These are phyloP conservation scores for Hydnomerulius pinastri DNA, from an alignment of 768 basidiomycete genomes.

Conservation along the genomic window DNA sequence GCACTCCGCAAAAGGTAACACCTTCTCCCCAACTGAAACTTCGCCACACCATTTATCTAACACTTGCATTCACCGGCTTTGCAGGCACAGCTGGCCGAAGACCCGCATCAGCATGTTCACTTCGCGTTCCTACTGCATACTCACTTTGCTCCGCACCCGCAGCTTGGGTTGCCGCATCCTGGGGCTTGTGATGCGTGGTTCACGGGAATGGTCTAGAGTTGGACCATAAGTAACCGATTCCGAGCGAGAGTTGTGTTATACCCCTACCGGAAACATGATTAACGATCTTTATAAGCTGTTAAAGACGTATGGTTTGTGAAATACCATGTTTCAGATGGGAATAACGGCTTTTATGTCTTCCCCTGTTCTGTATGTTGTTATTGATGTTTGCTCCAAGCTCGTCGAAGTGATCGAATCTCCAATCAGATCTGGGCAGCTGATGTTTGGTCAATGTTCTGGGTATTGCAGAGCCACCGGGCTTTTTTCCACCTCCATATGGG, in stretches of 20 bases:
- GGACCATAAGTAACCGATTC: background rate
- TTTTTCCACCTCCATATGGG: too few species aligned
- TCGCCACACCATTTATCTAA: too few species aligned
- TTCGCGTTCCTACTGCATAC: background rate
- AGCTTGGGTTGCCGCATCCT: conserved; percentile 14
- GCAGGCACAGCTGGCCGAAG: conserved; percentile 11
- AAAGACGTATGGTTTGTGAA: too few species aligned
- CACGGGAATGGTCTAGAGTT: background rate
- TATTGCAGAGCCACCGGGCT: too few species aligned
- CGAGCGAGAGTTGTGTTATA: too few species aligned
- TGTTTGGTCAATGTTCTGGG: too few species aligned
- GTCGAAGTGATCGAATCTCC: too few species aligned
- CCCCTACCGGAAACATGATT: too few species aligned
- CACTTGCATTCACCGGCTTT: conserved; percentile 19
- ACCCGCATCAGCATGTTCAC: background rate
- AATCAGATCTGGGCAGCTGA: too few species aligned
- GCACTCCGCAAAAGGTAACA: background rate
- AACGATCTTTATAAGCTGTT: too few species aligned
- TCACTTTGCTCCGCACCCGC: conserved; percentile 18
- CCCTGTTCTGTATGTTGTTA: background rate
- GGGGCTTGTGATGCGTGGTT: background rate
- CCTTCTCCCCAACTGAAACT: background rate
- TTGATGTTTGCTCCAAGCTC: too few species aligned
- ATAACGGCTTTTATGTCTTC: background rate
- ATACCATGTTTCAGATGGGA: too few species aligned